Evolutionary conservation across 768 basidiomycete species (phyloP), one percentile per base, ranked within the genome.

Genomic region (Mycena filopes): DNA sequence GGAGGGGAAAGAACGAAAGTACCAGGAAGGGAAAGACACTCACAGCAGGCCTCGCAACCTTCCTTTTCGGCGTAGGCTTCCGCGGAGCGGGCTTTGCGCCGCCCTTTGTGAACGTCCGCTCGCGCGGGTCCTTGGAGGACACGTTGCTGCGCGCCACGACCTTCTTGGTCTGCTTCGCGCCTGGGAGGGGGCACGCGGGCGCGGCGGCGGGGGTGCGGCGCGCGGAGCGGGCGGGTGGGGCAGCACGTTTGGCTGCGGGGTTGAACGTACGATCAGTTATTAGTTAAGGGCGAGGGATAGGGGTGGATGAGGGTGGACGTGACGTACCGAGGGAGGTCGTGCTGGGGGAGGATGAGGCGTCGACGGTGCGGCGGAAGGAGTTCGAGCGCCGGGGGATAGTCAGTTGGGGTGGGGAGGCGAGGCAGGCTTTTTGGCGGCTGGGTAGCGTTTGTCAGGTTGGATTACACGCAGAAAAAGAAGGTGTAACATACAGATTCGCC

Each of bases 401-500:
- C 23, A 55, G 23, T 41, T 42, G 42, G 18, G 54, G 54, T 21
- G 54, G 54, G 28, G 18, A 20, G 23, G 38, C 54, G 23, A 42
- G 18, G 40, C 54, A 55, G 38, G 54, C 54, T 38, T 55, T 41
- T 21, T 41, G 54, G 54, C 54, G 54, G 38, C 54, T 55, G 54
- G 20, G 28, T 43, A 43, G 21, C 42, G 42, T 16, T 43, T 20
- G 42, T 21, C 21, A 43, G 18, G 42, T 43, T 21, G 42, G 12
- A 20, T 16, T 43, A 43, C 8, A 43, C 21, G 42, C 42, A 21
- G 10, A 50, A 25, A n/a, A n/a, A n/a, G n/a, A n/a, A n/a, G n/a
- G 20, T 15, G 41, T 42, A 20, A 55, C 54, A n/a, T 21, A 55
- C 54, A 55, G 54, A 31, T 55, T 55, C 13, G 54, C 54, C 54